Evolutionary conservation across 441 rosid species (phyloP).

Genomic region (Lagerstroemia fauriei): DNA sequence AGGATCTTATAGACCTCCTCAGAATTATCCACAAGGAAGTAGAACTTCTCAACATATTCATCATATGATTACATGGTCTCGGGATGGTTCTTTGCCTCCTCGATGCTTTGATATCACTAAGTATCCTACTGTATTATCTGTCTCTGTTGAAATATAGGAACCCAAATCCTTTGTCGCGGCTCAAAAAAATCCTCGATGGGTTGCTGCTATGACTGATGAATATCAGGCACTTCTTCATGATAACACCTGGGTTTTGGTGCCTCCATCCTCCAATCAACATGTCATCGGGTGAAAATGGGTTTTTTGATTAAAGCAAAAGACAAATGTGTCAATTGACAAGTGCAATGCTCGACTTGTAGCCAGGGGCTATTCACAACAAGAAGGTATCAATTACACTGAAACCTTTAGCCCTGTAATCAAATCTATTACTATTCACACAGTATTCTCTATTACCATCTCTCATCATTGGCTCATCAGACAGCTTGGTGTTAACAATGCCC

Average conservation of each 20-base stretch:
- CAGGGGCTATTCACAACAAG: not conserved
- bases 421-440: not conserved
- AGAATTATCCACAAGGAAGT: too few species aligned
- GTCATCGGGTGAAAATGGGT: slow-evolving; percentile 4
- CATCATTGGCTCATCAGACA: not conserved
- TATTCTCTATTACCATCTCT: not conserved
- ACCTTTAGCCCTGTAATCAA: not conserved
- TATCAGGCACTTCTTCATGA: not conserved
- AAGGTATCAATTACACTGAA: not conserved
- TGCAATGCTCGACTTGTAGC: not conserved
- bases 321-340: not conserved
- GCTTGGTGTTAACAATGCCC: too few species aligned
- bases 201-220: not conserved
- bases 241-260: not conserved
- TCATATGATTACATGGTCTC: too few species aligned
- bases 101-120: not conserved
- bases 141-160: not conserved
- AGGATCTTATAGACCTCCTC: too few species aligned
- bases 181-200: not conserved
- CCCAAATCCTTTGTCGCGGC: not conserved
- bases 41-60: too few species aligned
- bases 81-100: too few species aligned
- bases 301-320: not conserved
- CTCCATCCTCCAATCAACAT: not conserved
- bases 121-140: too few species aligned